Percentiles rank a stretch among this genome's conserved stretches.
phyloP scores from a whole-genome alignment of 768 basidiomycete species.

The Daedaleopsis nitida region DNA sequence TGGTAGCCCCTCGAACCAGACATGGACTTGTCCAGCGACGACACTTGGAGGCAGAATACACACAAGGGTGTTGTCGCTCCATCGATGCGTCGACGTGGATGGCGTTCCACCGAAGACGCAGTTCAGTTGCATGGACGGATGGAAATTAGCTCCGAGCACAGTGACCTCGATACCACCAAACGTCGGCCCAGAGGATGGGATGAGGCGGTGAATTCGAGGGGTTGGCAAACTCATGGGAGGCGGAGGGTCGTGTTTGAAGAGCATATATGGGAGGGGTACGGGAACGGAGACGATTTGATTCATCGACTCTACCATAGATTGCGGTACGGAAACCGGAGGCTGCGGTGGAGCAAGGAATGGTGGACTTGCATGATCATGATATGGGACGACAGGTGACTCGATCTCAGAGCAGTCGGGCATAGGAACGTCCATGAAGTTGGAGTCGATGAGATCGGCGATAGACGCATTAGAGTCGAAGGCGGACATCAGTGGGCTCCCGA shows the following conservation, averaged over 20 bases:
- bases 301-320: conserved; percentile 11
- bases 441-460: conserved; percentile 12
- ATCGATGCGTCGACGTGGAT: conserved; percentile 84
- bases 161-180: conserved; percentile 95
- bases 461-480: conserved; percentile 15
- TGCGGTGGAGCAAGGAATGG: conserved; percentile 5
- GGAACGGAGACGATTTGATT: conserved; percentile 3
- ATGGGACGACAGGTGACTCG: conserved; percentile 9
- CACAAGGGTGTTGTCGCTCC: conserved; percentile 92
- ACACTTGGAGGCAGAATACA: conserved; percentile 87
- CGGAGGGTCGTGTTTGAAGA: conserved; percentile 56
- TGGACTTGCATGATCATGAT: conserved; percentile 10
- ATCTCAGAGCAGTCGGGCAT: conserved; percentile 25
- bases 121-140: conserved; percentile 65
- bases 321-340: neutral
- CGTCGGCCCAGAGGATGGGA: conserved; percentile 83
- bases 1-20: conserved; percentile 81
- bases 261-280: conserved; percentile 36
- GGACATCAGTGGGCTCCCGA: conserved; percentile 9
- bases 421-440: conserved; percentile 20
- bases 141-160: conserved; percentile 89
- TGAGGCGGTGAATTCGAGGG: conserved; percentile 83
- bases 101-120: conserved; percentile 85
- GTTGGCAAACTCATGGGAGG: conserved; percentile 51
- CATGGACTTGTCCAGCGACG: conserved; percentile 82